phyloP scores from a whole-genome alignment of 2,329 filamentous ascomycete genomes.

The Ophiocordyceps camponoti-leonardi region DNA sequence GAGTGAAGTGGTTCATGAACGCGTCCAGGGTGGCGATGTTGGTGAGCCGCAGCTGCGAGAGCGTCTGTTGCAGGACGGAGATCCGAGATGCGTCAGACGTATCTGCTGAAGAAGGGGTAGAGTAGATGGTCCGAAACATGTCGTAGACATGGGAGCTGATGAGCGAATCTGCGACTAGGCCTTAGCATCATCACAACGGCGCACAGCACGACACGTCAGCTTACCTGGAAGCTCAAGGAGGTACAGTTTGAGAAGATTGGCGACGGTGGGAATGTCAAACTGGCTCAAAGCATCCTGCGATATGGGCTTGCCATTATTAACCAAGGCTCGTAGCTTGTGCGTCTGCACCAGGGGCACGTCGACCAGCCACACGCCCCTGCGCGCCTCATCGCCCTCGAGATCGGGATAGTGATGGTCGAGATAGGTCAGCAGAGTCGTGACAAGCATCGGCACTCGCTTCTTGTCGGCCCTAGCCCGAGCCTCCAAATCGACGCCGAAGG shows the following conservation, averaged over 20 bases:
- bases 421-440: conserved; percentile 87
- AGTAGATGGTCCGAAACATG: conserved; percentile 95
- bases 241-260: conserved; percentile 84
- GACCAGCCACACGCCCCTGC: conserved; percentile 83
- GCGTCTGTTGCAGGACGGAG: conserved; percentile 83
- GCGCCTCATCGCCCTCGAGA: conserved; percentile 85
- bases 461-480: conserved; percentile 82
- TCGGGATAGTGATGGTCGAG: conserved; percentile 95
- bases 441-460: conserved; percentile 82
- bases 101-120: conserved; percentile 60
- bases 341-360: conserved; percentile 76
- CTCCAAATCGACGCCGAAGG: conserved; percentile 95
- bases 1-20: conserved; percentile 94
- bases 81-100: conserved; percentile 63
- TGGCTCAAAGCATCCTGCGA: conserved; percentile 61
- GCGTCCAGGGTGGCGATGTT: conserved; percentile 99
- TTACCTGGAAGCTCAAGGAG: conserved; percentile 83
- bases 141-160: conserved; percentile 98
- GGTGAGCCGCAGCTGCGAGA: conserved; percentile 83
- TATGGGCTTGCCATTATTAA: conserved; percentile 79
- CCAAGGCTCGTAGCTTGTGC: conserved; percentile 62
- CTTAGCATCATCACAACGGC: background rate
- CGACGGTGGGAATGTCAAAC: conserved; percentile 88
- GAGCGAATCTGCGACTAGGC: conserved; percentile 55
- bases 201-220: conserved; percentile 12